Evolutionary conservation across 2,329 filamentous ascomycete genomes (phyloP).

Genomic region (Aspergillus pseudotamarii): DNA sequence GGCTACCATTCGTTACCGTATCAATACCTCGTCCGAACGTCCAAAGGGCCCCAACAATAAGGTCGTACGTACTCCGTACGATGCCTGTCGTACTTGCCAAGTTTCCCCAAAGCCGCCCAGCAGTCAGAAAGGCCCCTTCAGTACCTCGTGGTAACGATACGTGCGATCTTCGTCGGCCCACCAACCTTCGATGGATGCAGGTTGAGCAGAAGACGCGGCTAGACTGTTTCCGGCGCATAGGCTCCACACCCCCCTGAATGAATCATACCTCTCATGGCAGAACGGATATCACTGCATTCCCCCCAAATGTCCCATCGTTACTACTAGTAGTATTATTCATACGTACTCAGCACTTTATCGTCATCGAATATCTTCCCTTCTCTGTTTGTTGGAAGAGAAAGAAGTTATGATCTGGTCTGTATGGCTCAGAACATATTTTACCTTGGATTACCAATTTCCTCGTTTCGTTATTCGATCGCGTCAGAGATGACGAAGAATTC

Average conservation of each 20-base stretch:
- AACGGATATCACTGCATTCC: background rate
- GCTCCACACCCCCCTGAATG: slow-evolving; percentile 24
- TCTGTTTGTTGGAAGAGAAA: no score
- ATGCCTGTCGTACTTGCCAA: background rate
- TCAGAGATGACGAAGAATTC: background rate
- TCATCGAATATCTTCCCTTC: background rate
- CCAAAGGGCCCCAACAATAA: background rate
- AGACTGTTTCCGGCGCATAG: slow-evolving; percentile 19
- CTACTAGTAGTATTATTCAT: no score
- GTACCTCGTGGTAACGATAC: slow-evolving; percentile 28
- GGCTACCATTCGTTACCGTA: slow-evolving; percentile 19
- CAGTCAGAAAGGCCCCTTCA: background rate
- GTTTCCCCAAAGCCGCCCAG: background rate
- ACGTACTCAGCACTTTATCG: background rate
- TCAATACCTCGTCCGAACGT: slow-evolving; percentile 8
- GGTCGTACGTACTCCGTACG: no score
- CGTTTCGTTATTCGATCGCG: background rate
- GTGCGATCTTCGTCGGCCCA: slow-evolving; percentile 21
- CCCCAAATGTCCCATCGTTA: background rate
- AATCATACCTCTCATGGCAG: slow-evolving; percentile 12
- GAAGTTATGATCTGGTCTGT: no score
- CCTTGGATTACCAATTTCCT: no score
- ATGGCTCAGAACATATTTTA: background rate
- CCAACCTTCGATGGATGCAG: slow-evolving; percentile 15
- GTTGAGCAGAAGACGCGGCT: slow-evolving; percentile 12